Percentiles rank a stretch among this genome's conserved stretches.
Conservation (phyloP, 2,329 filamentous ascomycete species). For the Amphichorda felina region DNA sequence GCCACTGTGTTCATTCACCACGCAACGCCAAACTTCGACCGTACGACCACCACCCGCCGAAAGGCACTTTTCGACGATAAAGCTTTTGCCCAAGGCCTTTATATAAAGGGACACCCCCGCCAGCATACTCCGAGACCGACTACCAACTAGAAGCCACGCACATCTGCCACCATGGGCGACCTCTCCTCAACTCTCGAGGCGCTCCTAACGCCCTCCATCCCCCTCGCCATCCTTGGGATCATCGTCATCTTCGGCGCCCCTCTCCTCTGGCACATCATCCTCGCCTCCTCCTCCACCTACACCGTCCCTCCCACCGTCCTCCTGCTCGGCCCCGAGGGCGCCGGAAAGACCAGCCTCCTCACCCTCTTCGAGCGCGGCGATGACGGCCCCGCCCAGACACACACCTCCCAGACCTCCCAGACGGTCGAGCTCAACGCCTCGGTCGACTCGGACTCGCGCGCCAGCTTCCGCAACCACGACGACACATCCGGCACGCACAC, state of each 20-base stretch:
- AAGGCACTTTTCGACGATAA: too few relatives aligned
- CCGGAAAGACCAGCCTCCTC: conserved; percentile 82
- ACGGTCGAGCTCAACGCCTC: conserved; percentile 43
- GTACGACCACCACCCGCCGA: conserved; percentile 6
- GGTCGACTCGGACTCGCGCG: conserved; percentile 26
- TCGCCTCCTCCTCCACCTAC: conserved; percentile 56
- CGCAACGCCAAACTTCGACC: too few relatives aligned
- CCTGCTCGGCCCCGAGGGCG: conserved; percentile 67
- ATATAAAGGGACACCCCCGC: too few relatives aligned
- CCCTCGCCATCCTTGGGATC: conserved; percentile 56
- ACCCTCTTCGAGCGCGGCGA: conserved; percentile 54
- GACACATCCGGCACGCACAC: conserved; percentile 43
- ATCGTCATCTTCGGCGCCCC: conserved; percentile 63
- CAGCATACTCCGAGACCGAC: too few relatives aligned
- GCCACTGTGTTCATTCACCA: too few relatives aligned
- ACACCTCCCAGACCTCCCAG: conserved; percentile 39
- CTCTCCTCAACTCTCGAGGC: conserved; percentile 32
- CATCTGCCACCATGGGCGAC: conserved; percentile 21
- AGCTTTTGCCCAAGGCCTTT: too few relatives aligned
- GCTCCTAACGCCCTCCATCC: conserved; percentile 45
- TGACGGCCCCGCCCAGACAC: conserved; percentile 29
- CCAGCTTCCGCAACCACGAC: conserved; percentile 44
- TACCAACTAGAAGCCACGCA: too few relatives aligned
- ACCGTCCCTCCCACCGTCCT: conserved; percentile 65
- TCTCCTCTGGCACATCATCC: conserved; percentile 62